A percentile compares a stretch with the other conserved stretches of the same genome.
phyloP scores from a whole-genome alignment of 1,284 basidiomycete genomes.

The Ustilago shanxiensis region DNA sequence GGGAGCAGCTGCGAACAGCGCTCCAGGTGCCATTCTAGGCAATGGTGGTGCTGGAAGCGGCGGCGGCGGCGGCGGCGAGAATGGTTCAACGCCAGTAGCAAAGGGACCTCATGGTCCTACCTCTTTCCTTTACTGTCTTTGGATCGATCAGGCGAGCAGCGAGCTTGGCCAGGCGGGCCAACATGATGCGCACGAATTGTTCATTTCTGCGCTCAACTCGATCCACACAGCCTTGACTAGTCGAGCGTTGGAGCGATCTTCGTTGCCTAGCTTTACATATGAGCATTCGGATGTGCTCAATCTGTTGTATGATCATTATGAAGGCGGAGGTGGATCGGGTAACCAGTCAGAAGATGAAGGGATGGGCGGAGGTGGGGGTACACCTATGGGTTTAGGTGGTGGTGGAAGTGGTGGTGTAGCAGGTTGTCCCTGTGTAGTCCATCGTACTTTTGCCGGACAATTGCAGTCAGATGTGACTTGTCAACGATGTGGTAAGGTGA shows the following conservation, averaged over 20 bases:
- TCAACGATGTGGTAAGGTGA: constrained; percentile 79
- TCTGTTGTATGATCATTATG: constrained; percentile 55
- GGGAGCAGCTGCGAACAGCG: constrained; percentile 73
- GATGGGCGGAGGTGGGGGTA: constrained; percentile 13
- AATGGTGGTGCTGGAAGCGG: neutral
- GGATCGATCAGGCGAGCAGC: constrained; percentile 78
- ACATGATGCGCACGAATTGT: constrained; percentile 88
- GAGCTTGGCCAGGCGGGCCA: constrained; percentile 92
- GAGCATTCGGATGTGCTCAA: constrained; percentile 46
- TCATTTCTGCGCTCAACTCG: constrained; percentile 67
- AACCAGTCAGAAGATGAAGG: constrained; percentile 48
- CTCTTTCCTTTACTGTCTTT: constrained; percentile 85
- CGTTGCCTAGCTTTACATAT: constrained; percentile 49
- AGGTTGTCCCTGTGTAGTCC: constrained; percentile 88
- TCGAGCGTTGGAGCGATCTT: constrained; percentile 44
- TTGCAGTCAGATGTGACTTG: constrained; percentile 91
- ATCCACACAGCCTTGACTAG: constrained; percentile 61
- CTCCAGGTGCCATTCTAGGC: constrained; percentile 60
- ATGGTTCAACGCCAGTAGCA: constrained; percentile 50
- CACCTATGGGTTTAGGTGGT: constrained; percentile 12
- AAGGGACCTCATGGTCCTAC: constrained; percentile 80
- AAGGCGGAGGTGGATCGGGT: constrained; percentile 36
- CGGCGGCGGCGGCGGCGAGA: constrained; percentile 5
- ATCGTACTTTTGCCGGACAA: constrained; percentile 88
- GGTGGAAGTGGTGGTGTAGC: constrained; percentile 38